Percentiles rank a stretch among this genome's conserved stretches.
phyloP scores from a whole-genome alignment of 2,329 filamentous ascomycete genomes.

The Ophiosphaerella herpotricha region DNA sequence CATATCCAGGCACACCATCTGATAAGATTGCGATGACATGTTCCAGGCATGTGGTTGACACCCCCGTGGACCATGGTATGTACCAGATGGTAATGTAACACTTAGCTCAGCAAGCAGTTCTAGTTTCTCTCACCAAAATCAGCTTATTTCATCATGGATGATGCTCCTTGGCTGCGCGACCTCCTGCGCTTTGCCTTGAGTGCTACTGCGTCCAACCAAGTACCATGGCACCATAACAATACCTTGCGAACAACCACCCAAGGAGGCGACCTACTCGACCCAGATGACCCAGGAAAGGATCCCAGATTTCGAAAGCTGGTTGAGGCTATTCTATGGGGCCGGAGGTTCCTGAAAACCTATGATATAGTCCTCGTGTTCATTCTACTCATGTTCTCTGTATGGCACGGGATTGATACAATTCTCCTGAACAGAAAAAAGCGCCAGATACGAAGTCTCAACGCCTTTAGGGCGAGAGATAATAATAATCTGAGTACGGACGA shows the following conservation, averaged over 20 bases:
- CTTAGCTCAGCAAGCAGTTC: slow-evolving; percentile 1
- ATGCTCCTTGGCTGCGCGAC: slow-evolving; percentile 27
- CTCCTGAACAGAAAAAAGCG: slow-evolving; percentile 20
- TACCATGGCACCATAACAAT: slow-evolving; percentile 16
- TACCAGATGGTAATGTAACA: slow-evolving; percentile 6
- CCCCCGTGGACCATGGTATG: background rate
- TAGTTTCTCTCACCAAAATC: slow-evolving; percentile 6
- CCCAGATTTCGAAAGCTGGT: slow-evolving; percentile 43
- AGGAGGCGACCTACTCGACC: slow-evolving; percentile 21
- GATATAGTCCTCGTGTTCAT: slow-evolving; percentile 46
- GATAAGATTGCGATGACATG: slow-evolving; percentile 10
- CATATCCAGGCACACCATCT: slow-evolving; percentile 20
- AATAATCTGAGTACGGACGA: background rate
- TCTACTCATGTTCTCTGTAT: slow-evolving; percentile 42
- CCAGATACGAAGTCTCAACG: background rate
- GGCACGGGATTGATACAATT: slow-evolving; percentile 44
- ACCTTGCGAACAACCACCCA: slow-evolving; percentile 6
- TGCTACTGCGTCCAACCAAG: slow-evolving; percentile 27
- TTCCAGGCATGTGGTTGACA: slow-evolving; percentile 12
- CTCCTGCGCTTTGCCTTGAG: slow-evolving; percentile 28
- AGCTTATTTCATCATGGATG: slow-evolving; percentile 7
- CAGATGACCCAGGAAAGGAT: slow-evolving; percentile 42
- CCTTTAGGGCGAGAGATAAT: background rate
- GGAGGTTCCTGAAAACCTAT: slow-evolving; percentile 47
- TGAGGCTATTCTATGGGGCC: slow-evolving; percentile 45